Evolutionary conservation across 768 basidiomycete genomes (phyloP).

Genomic region (Kwoniella dejecticola): DNA sequence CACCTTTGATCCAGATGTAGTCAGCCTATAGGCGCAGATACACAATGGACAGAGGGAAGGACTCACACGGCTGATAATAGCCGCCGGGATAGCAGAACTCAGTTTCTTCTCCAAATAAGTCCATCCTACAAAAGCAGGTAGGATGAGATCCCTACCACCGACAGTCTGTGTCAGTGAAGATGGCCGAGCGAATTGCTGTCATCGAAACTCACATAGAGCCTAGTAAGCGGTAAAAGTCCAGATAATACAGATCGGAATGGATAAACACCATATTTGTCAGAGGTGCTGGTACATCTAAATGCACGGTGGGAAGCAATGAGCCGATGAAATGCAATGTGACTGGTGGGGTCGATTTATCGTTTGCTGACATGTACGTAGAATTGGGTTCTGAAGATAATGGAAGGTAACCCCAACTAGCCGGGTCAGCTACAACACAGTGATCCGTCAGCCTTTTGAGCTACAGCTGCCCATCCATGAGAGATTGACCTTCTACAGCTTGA

Average conservation of each 20-base stretch:
- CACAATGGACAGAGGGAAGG: neutral
- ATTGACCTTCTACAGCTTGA: constrained; percentile 5
- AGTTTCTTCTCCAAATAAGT: constrained; percentile 25
- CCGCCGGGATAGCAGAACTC: constrained; percentile 23
- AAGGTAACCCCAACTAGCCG: constrained; percentile 13
- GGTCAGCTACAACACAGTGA: neutral
- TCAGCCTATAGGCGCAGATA: neutral
- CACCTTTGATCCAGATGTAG: constrained; percentile 9
- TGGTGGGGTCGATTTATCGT: constrained; percentile 8
- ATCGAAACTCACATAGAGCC: constrained; percentile 20
- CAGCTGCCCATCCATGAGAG: too few species aligned
- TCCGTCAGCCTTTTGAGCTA: too few species aligned
- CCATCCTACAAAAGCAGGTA: constrained; percentile 23
- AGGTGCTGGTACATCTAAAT: constrained; percentile 12
- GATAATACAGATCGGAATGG: constrained; percentile 17
- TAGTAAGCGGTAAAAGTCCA: constrained; percentile 20
- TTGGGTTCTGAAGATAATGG: constrained; percentile 10
- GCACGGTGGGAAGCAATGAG: neutral
- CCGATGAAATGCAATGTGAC: constrained; percentile 23
- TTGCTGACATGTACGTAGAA: constrained; percentile 1
- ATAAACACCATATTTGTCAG: constrained; percentile 16
- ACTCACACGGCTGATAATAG: constrained; percentile 19
- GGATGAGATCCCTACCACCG: constrained; percentile 16
- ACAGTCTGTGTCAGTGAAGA: too few species aligned
- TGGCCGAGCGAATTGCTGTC: too few species aligned